These are phyloP conservation scores for Xylaria sp. DNA, from an alignment of 2,329 filamentous ascomycete genomes.

Conservation along the genomic window DNA sequence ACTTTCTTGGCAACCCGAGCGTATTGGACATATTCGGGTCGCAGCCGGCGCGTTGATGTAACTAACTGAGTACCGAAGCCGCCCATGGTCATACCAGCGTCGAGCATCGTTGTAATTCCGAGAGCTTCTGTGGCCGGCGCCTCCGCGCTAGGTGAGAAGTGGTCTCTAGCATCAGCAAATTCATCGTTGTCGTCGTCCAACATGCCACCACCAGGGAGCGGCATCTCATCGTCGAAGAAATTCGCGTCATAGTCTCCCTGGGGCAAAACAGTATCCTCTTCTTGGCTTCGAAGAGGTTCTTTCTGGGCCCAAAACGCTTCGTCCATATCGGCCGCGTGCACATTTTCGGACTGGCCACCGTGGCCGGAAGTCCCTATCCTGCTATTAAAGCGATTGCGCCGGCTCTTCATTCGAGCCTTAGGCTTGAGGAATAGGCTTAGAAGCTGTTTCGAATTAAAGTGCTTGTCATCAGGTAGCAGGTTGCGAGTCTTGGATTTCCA, in stretches of 20 bases:
- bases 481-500: conserved; percentile 95
- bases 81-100: conserved; percentile 55
- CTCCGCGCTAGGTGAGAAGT: conserved; percentile 72
- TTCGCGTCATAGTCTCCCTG: conserved; percentile 92
- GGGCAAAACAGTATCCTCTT: conserved; percentile 63
- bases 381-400: conserved; percentile 59
- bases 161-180: conserved; percentile 81
- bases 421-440: conserved; percentile 93
- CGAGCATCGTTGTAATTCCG: conserved; percentile 57
- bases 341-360: conserved; percentile 53
- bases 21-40: conserved; percentile 74
- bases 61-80: conserved; percentile 71
- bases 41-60: conserved; percentile 65
- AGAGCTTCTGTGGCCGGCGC: conserved; percentile 52
- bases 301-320: conserved; percentile 94
- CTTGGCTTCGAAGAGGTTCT: conserved; percentile 51
- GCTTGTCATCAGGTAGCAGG: conserved; percentile 94
- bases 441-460: conserved; percentile 93
- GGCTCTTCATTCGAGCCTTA: conserved; percentile 79
- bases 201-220: conserved; percentile 64
- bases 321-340: conserved; percentile 80
- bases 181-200: conserved; percentile 73
- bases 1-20: conserved; percentile 74
- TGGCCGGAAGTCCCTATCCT: conserved; percentile 50
- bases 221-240: conserved; percentile 90